Base-by-base conservation (phyloP, 139 green algal genomes). In the Trebouxia sp. region DNA sequence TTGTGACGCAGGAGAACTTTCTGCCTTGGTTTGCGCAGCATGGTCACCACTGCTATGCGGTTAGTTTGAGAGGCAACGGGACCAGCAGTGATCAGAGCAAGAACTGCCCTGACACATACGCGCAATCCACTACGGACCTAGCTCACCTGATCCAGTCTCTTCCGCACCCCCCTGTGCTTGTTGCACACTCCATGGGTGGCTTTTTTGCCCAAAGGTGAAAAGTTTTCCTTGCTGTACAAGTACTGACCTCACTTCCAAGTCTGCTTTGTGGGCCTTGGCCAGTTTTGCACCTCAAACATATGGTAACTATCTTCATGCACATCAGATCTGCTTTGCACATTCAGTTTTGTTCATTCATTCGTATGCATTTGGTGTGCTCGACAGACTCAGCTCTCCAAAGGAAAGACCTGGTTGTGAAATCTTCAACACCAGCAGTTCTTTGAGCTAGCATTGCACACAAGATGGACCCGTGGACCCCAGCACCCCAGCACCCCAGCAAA, bases 161-260 rank as follows among this genome's bases (percentile, higher is more conserved):
- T 32, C 70, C 83, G 0, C 3, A n/a, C 10, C 66, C 89, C 4
- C 94, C 94, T 0, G 85, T 98, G 5, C 38, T 98, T 6, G 75
- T 97, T 10, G 89, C 86, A 12, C 94, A 98, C 82, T 93, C 84
- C 22, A 96, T 98, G 77, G 92, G 91, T 0, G 94, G 93, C 24
- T 78, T 98, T 26, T 86, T 96, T 11, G 78, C 88, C 26, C 92
- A 98, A 80, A 86, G 88, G 83, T 97, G 88, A 58, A 76, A 38
- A 2, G 50, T 5, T 22, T 3, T 28, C 0, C 24, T 35, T 69
- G 56, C 56, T 53, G 3, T 53, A 53, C 47, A 53, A 1, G 47
- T 17, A 53, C n/a, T n/a, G n/a, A n/a, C n/a, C n/a, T n/a, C n/a
- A n/a, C n/a, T n/a, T n/a, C n/a, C n/a, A n/a, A n/a, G n/a, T n/a